These are phyloP conservation scores for Beauveria brongniartii DNA, from an alignment of 2,329 filamentous ascomycete species.

Conservation along the genomic window DNA sequence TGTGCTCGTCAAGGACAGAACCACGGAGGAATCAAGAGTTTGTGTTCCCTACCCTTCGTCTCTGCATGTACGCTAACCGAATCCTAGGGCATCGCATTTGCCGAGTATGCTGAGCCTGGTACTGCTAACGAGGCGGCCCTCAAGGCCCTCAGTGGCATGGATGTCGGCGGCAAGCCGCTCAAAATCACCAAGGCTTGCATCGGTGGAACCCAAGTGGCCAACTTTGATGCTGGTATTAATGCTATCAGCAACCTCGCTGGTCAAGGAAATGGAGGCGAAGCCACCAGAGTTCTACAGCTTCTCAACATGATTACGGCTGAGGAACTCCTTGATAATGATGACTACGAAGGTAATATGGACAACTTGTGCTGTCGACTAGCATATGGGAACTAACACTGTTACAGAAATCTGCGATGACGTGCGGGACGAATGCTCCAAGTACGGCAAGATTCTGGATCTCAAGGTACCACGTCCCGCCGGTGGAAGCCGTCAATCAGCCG, in stretches of 20 bases:
- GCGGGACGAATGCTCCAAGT: conserved; percentile 86
- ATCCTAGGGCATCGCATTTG: conserved; percentile 82
- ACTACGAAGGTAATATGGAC: conserved; percentile 71
- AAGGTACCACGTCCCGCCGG: conserved; percentile 86
- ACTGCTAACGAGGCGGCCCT: conserved; percentile 72
- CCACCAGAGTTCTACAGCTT: conserved; percentile 78
- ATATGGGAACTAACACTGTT: conserved; percentile 24
- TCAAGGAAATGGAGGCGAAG: conserved; percentile 70
- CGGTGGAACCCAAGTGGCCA: conserved; percentile 84
- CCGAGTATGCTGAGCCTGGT: conserved; percentile 76
- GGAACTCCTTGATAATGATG: conserved; percentile 86
- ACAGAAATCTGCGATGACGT: conserved; percentile 96
- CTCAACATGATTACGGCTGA: conserved; percentile 98
- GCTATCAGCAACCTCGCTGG: conserved; percentile 97
- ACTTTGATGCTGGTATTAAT: conserved; percentile 90
- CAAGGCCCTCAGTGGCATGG: conserved; percentile 87
- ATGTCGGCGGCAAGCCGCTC: conserved; percentile 77
- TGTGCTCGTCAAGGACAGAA: conserved; percentile 76
- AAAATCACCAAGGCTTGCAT: conserved; percentile 86
- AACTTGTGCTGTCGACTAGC: neutral
- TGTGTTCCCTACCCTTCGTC: conserved; percentile 25
- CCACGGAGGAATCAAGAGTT: conserved; percentile 81
- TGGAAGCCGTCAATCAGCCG: conserved; percentile 73
- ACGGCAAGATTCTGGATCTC: conserved; percentile 73
- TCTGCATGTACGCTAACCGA: conserved; percentile 21